phyloP scores from a whole-genome alignment of 148 eudicot species.

The Rhododendron simsii region DNA sequence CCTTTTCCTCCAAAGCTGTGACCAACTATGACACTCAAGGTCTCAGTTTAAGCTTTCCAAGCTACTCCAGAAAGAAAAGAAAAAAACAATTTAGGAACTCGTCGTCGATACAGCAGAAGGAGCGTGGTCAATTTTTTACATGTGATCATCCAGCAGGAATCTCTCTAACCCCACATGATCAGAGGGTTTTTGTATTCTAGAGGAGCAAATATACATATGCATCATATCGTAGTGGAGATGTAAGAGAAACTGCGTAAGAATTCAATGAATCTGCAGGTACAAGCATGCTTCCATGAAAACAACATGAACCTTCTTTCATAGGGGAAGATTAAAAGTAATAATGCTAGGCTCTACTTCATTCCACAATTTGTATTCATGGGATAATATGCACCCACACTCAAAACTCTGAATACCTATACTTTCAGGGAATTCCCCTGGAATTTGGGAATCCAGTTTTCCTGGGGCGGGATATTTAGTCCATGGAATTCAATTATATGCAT shows the following conservation, averaged over 20 bases:
- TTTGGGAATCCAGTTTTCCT: neutral
- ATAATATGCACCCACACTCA: neutral
- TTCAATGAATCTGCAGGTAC: neutral
- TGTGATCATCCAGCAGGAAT: neutral
- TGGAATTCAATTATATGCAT: neutral
- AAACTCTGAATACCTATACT: neutral
- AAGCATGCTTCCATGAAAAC: neutral
- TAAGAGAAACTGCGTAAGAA: neutral
- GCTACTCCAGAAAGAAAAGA: constrained; percentile 28
- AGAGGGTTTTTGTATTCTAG: neutral
- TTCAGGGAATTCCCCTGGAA: neutral
- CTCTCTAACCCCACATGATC: neutral
- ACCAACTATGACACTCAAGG: constrained; percentile 81
- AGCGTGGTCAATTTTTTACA: neutral
- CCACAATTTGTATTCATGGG: neutral
- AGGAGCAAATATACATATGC: neutral
- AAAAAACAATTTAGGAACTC: neutral
- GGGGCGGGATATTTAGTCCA: neutral
- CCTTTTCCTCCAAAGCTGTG: constrained; percentile 99
- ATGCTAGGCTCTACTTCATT: neutral
- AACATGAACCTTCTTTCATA: neutral
- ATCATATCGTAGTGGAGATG: neutral
- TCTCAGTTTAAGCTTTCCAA: constrained; percentile 60
- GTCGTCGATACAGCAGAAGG: neutral
- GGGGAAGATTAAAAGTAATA: neutral